Evolutionary conservation across 2,329 filamentous ascomycete species (phyloP).

Genomic region (Apiospora sp.): DNA sequence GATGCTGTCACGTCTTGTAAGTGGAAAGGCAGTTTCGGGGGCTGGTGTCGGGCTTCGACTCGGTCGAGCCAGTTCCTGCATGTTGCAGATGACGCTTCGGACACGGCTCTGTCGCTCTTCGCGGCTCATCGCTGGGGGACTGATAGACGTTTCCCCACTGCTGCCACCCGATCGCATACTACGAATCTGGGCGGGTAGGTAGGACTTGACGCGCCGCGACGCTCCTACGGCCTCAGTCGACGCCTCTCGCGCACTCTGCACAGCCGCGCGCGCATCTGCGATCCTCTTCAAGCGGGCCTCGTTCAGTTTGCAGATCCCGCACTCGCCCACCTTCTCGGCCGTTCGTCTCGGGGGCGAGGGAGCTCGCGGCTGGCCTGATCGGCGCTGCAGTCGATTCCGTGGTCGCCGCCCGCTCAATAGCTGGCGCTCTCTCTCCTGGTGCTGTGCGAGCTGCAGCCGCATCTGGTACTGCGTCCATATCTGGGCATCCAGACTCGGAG

Average conservation of each 20-base stretch:
- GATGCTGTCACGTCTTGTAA: background rate
- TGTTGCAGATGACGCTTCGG: slow-evolving; percentile 20
- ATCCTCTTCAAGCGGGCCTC: slow-evolving; percentile 31
- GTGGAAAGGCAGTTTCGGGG: background rate
- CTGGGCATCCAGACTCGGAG: slow-evolving; percentile 29
- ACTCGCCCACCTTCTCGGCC: slow-evolving; percentile 40
- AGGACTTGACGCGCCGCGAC: slow-evolving; percentile 24
- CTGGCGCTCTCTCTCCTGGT: slow-evolving; percentile 3
- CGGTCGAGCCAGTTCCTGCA: background rate
- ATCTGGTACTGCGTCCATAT: slow-evolving; percentile 25
- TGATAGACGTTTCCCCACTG: background rate
- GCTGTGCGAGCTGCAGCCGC: slow-evolving; percentile 15
- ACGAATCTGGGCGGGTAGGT: slow-evolving; percentile 20
- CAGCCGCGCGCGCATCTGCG: background rate
- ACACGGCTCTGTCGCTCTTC: slow-evolving; percentile 21
- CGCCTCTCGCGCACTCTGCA: background rate
- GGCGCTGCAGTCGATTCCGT: slow-evolving; percentile 36
- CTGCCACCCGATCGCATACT: background rate
- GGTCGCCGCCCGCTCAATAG: slow-evolving; percentile 23
- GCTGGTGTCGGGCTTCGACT: slow-evolving; percentile 1
- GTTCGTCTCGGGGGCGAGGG: slow-evolving; percentile 27
- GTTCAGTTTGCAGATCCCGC: slow-evolving; percentile 36
- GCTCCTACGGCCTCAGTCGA: background rate
- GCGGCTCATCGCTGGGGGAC: background rate
- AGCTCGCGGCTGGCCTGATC: slow-evolving; percentile 34